A percentile compares a stretch with the other conserved stretches of the same genome.
Conservation (phyloP, 2,329 filamentous ascomycete species). For the Xylaria sp. region DNA sequence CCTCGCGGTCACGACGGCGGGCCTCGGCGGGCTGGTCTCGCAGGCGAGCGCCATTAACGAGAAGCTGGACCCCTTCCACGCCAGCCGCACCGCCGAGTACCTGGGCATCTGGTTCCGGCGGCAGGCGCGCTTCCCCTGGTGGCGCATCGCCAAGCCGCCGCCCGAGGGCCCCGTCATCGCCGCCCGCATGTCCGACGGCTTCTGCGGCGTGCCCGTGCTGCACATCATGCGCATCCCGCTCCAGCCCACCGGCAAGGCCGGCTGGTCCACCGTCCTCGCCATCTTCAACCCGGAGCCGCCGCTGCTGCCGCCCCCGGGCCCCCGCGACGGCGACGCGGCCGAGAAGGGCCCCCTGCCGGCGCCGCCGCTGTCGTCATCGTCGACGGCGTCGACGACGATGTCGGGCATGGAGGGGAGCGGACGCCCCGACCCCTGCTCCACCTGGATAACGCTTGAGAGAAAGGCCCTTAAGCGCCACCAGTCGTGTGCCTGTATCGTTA, state of each 20-base stretch:
- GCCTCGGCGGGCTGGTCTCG: constrained; percentile 37
- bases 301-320: background rate
- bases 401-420: background rate
- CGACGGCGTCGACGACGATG: background rate
- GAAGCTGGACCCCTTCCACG: constrained; percentile 41
- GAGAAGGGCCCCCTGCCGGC: too few relatives aligned
- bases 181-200: constrained; percentile 29
- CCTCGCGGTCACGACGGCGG: constrained; percentile 25
- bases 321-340: constrained; percentile 3
- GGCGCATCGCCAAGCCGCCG: constrained; percentile 29
- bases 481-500: constrained; percentile 28
- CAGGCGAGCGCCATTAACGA: constrained; percentile 50
- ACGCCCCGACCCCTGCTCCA: constrained; percentile 10
- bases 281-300: constrained; percentile 29
- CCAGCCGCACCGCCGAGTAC: constrained; percentile 29
- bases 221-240: constrained; percentile 31
- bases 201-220: constrained; percentile 31
- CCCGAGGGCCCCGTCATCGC: constrained; percentile 31
- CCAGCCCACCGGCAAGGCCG: constrained; percentile 27
- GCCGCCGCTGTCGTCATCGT: too few relatives aligned
- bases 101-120: constrained; percentile 34
- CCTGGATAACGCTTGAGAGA: constrained; percentile 12
- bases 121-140: constrained; percentile 28
- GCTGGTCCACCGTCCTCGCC: constrained; percentile 31
- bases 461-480: constrained; percentile 24